Base-by-base conservation (phyloP, 495 filamentous ascomycete genomes). In the Pyrenula aspistea region DNA sequence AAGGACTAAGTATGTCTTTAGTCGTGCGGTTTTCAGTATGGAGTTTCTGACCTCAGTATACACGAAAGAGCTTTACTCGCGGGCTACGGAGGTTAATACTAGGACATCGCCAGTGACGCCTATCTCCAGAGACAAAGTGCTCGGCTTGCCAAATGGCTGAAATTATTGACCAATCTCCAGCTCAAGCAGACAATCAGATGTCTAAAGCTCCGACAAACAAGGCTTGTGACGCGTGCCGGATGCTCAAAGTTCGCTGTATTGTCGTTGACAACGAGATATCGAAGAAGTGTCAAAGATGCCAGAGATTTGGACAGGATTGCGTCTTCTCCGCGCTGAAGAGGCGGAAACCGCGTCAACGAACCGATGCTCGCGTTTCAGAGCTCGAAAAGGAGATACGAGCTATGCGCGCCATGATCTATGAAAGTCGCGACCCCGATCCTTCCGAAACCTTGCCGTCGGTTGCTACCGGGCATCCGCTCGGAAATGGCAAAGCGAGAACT, bases 341-440 rank as follows among this genome's bases (percentile, higher is more conserved):
- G 36, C 91, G 91, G 65, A 74, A 89, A 42, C 87, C 88, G 64
- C 72, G 72, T 15, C 92, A 91, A 72, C 89, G 92, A 69, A 87
- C 86, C 22, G 90, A 94, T 64, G 87, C 81, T 49, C 78, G 89
- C 15, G 89, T 95, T 10, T 86, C 89, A 2, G 89, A 95, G 71
- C 74, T 95, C 23, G 90, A 95, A 69, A 89, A 82, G 72, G 92
- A 91, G 71, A 89, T 95, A 64, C 87, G 91, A 63, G 83, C 69
- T 61, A 74, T 74, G 72, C 71, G 71, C 49, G 70, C 72, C 11
- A 61, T 72, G 22, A 62, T 74, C n/a, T 73, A 73, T 54, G 68
- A 64, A 56, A 66, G 68, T 1, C 63, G 72, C 24, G 65, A 59
- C 0, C 11, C 49, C n/a, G 64, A 69, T 50, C n/a, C n/a, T n/a